phyloP scores from a whole-genome alignment of 148 eudicot genomes.

The Fagopyrum homotropicum region DNA sequence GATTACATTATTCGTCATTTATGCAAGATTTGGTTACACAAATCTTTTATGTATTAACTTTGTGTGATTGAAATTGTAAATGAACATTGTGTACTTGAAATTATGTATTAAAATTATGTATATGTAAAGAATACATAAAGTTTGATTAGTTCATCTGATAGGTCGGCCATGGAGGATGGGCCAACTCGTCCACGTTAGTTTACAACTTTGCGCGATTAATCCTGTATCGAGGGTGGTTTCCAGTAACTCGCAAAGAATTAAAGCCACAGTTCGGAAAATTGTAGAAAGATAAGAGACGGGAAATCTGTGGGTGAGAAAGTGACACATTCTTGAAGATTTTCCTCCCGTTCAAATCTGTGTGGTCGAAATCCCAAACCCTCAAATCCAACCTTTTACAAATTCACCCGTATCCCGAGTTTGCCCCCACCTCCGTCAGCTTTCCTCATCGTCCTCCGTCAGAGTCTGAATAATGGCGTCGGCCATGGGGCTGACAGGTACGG shows the following conservation, averaged over 20 bases:
- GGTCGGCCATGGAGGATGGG: no score
- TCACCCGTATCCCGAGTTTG: neutral
- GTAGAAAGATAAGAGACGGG: neutral
- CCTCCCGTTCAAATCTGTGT: neutral
- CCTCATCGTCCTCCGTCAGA: neutral
- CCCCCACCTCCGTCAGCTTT: neutral
- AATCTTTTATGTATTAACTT: no score
- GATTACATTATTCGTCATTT: no score
- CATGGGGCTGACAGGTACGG: constrained; percentile 12
- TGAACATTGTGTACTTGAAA: no score
- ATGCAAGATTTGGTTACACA: no score
- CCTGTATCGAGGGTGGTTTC: no score
- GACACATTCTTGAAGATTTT: neutral
- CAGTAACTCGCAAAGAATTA: neutral
- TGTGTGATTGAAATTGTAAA: no score
- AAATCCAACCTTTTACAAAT: neutral
- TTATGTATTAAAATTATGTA: no score
- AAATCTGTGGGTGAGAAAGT: neutral
- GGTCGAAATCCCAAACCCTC: constrained; percentile 1
- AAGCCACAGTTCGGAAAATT: neutral
- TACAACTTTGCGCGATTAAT: no score
- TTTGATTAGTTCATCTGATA: no score
- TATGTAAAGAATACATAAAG: no score
- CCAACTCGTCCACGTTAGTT: no score
- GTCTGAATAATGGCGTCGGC: constrained; percentile 6